A percentile compares a stretch with the other conserved stretches of the same genome.
Evolutionary conservation across 345 rosid species (phyloP).

Genomic region (thale cress (Arabidopsis thaliana)): TAIR10.1 NC_003074.8:6373501-6374000

Average conservation of each 20-base stretch:
- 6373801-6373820: conserved; percentile 48
- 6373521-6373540: no score
- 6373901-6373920: conserved; percentile 74
- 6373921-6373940: conserved; percentile 62
- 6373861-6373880: conserved; percentile 82
- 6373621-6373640: no score
- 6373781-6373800: conserved; percentile 55
- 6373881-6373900: conserved; percentile 86
- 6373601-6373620: no score
- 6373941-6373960: not conserved
- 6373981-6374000: not conserved
- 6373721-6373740: conserved; percentile 80
- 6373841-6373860: conserved; percentile 73
- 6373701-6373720: conserved; percentile 46
- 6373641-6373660: no score
- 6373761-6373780: conserved; percentile 79
- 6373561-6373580: no score
- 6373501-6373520: no score
- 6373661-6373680: no score
- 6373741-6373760: conserved; percentile 71
- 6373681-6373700: no score
- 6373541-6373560: no score
- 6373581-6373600: no score
- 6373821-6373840: conserved; percentile 57
- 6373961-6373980: not conserved